phyloP scores from a whole-genome alignment of 192 early-diverging fungal species.

The Podila epigama region DNA sequence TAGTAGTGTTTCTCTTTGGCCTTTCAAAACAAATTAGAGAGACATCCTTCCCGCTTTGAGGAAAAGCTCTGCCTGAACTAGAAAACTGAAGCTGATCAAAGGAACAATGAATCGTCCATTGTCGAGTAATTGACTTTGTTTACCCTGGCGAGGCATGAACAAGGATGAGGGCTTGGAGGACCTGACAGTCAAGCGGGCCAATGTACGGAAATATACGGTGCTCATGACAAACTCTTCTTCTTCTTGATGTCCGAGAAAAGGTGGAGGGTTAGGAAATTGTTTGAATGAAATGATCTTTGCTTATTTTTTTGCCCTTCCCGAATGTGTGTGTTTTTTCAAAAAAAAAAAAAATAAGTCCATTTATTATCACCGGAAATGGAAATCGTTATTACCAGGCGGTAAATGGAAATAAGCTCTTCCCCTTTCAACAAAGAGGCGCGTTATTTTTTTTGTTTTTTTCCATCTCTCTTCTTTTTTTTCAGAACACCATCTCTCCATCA shows the following conservation, averaged over 20 bases:
- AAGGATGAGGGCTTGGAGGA: slow-evolving; percentile 11
- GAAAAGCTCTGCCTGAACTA: neutral
- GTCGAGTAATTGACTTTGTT: neutral
- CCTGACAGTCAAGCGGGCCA: slow-evolving; percentile 35
- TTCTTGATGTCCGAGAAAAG: neutral
- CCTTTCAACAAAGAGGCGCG: too few species aligned
- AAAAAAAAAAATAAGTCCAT: too few species aligned
- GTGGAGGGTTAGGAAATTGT: neutral
- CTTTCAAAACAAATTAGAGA: too few species aligned
- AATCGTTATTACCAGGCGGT: too few species aligned
- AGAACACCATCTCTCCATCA: neutral
- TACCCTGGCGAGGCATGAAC: slow-evolving; percentile 32
- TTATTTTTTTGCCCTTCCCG: too few species aligned
- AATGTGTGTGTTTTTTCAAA: too few species aligned
- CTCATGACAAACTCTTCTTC: neutral
- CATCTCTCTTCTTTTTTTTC: neutral
- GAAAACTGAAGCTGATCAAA: neutral
- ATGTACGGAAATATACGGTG: slow-evolving; percentile 26
- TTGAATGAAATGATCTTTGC: too few species aligned
- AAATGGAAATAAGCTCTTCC: too few species aligned
- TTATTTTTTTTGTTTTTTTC: neutral
- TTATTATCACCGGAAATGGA: too few species aligned
- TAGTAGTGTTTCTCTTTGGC: too few species aligned
- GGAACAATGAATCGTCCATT: neutral
- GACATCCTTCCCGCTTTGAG: too few species aligned